Base-by-base conservation (phyloP, 108 stramenopile genomes). In the Cyclotella baltica region DNA sequence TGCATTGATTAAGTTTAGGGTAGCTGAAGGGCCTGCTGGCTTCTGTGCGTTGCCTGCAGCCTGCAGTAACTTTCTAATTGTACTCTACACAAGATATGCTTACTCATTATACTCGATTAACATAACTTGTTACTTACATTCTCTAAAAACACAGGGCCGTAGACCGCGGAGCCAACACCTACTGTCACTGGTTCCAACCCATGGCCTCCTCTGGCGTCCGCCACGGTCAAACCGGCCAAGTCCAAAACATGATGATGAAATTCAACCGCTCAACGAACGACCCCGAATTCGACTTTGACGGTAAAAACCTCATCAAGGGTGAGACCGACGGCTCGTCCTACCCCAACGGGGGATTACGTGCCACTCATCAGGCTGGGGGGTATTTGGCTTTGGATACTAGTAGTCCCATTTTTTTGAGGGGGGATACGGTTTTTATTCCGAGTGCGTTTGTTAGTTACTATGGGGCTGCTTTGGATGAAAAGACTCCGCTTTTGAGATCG, bases 181-280 rank as follows among this genome's bases (percentile, higher is more conserved):
- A 93, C 89, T 96, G 95, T 86, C 97, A 98, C 78, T 96, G 93
- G 96, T 98, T 98, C 84, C 97, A 98, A 73, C 97, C 97, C 51
- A 91, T 96, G 93, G 97, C 92, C 23, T 73, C 96, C 67, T 86
- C 81, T 22, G 95, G 95, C 29, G 93, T 98, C 28, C 92, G 97
- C 70, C 96, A 96, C 85, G 97, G 97, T 58, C 88, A 90, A 72
- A 86, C 89, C 64, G 95, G 95, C 47, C 96, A 96, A 83, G 97
- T 98, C 31, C 95, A 98, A 55, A 98, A 96, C 86, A 93, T 91
- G 85, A 96, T 98, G 94, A 79, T 98, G 79, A 84, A 94, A 74
- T 96, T 98, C 85, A 88, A 96, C 76, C 50, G 66, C 22, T 70
- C 80, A 56, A 88, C 83, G 31, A 89, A 88, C 76, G 90, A 95